Conservation (phyloP, 2,329 filamentous ascomycete genomes). For the Dryadomyces quercus-mongolicae region DNA sequence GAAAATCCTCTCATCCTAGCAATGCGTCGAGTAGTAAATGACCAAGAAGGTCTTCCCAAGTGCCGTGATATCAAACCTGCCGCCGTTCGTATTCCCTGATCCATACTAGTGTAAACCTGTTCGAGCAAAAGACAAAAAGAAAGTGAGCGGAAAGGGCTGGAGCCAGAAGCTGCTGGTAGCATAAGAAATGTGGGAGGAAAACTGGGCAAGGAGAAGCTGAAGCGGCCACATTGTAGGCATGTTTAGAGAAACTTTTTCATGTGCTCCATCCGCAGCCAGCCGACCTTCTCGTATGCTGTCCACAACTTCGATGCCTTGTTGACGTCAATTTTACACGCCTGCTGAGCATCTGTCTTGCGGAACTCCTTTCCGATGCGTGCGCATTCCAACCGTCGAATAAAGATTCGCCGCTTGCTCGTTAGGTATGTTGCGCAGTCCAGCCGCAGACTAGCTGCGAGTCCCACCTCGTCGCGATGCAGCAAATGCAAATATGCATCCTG, state of each 20-base stretch:
- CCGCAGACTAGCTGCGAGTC: constrained; percentile 64
- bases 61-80: constrained; percentile 6
- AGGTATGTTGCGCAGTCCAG: constrained; percentile 82
- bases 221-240: background rate
- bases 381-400: constrained; percentile 59
- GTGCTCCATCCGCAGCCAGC: constrained; percentile 57
- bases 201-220: background rate
- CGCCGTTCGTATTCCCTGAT: background rate
- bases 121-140: background rate
- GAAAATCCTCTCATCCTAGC: constrained; percentile 9
- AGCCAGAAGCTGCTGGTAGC: background rate
- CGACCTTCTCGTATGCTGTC: constrained; percentile 76
- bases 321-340: constrained; percentile 96
- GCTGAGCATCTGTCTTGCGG: constrained; percentile 88
- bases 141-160: background rate
- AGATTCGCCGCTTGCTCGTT: constrained; percentile 87
- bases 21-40: constrained; percentile 4
- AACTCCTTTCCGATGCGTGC: constrained; percentile 67
- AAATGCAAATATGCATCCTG: constrained; percentile 56
- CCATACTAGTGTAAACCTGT: constrained; percentile 1
- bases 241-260: constrained; percentile 17
- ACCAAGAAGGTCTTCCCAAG: background rate
- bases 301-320: constrained; percentile 94
- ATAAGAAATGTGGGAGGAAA: background rate
- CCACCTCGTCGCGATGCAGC: constrained; percentile 67